Base-by-base conservation (phyloP, 768 basidiomycete genomes). In the Tylopilus subfusipes region DNA sequence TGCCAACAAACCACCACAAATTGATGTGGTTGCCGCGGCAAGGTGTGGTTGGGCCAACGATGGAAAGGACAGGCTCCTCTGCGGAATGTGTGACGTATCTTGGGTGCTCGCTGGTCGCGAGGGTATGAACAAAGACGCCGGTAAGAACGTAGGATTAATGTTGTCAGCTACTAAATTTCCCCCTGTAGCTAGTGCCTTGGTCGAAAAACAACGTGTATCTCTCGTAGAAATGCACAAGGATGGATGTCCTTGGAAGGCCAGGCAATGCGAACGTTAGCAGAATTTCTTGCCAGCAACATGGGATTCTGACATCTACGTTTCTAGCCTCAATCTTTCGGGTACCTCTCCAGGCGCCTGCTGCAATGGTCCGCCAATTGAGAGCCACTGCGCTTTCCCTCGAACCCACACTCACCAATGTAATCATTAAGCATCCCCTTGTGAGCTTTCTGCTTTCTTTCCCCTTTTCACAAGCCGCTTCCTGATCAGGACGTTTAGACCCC, bases 1-100 rank as follows among this genome's bases (percentile, higher is more conserved):
- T 62, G 78, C 85, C 18, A 88, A 87, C 58, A 93, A 93, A 66
- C 88, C 90, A 1, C 51, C 81, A 0, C 74, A 76, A 11, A 84
- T 92, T 27, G 82, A 93, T 53, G 85, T 90, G 1, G 88, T 92
- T 14, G 84, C 90, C 18, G 90, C 90, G 3, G 77, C 90, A 0
- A 88, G 82, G 67, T 89, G 87, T 64, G 90, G 90, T 2, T 93
- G 90, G 90, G 74, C 80, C 22, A 93, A 93, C 57, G 84, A 90
- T 48, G 88, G 88, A 40, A 90, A 88, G 69, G 90, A 92, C 54
- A 76, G 90, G 44, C 69, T 92, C 19, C 77, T 86, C 3, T 92
- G 90, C 61, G 83, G 83, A 3, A 69, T 91, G 18, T 92, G 90
- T 61, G 75, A 73, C 52, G 76, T 78, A 12, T 86, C 86, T 30